Base-by-base conservation (phyloP, 2,329 filamentous ascomycete genomes). In the Penicillium corylophilum region DNA sequence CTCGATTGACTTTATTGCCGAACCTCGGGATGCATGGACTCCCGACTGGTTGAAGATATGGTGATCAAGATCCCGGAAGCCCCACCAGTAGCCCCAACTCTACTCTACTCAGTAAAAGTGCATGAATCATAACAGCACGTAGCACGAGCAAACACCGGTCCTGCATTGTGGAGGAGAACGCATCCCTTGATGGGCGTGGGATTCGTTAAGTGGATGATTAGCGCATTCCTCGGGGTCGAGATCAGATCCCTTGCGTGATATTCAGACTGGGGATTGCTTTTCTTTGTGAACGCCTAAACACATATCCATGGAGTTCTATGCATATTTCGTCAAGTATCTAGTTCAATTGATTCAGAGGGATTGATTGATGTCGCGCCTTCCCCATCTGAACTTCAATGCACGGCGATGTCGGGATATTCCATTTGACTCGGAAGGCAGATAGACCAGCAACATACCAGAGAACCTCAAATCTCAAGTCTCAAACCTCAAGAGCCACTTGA, bases 241-340 rank as follows among this genome's bases (percentile, higher is more conserved):
- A 7, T 12, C 8, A 9, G n/a, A 15, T 13, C 50, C 50, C 50
- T 53, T 49, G 46, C 46, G 43, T 49, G 3, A 13, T 15, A n/a
- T 12, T 12, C 22, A 16, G 28, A 46, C 43, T 45, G 44, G 23
- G 48, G 22, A 44, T 10, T 28, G 23, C 23, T 26, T n/a, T n/a
- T 20, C 13, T n/a, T 31, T 31, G 16, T 16, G 18, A 24, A 3
- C 38, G 5, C 2, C 9, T 20, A 1, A 18, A 10, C 10, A 7
- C 6, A 38, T 31, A 16, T 15, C 15, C 10, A 13, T 47, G 23
- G 12, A 13, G 1, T 13, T 46, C 9, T 5, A 16, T 12, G 7
- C 10, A 13, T 4, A 29, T n/a, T 28, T 10, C 3, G 7, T 28
- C 12, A 10, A 28, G 26, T 9, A 10, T 10, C 26, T 28, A 10